phyloP scores from a whole-genome alignment of 169 alveolate genomes.

The Nephromyces sp. region DNA sequence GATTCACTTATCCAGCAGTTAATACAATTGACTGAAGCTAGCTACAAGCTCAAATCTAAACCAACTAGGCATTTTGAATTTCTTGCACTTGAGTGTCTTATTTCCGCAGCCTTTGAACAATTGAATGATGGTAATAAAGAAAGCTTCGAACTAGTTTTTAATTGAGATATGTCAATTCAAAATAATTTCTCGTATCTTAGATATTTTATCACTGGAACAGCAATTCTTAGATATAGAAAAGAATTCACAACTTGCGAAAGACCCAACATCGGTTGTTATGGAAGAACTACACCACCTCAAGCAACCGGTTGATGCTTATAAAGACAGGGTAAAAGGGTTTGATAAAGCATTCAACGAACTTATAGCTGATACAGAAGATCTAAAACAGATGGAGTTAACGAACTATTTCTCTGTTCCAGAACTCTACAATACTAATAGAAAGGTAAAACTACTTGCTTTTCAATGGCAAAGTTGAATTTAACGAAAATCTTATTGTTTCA shows the following conservation, averaged over 20 bases:
- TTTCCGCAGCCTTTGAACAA: constrained; percentile 52
- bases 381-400: constrained; percentile 27
- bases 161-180: no score
- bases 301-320: constrained; percentile 50
- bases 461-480: neutral
- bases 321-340: constrained; percentile 48
- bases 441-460: neutral
- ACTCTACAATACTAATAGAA: constrained; percentile 16
- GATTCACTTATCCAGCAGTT: constrained; percentile 27
- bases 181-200: neutral
- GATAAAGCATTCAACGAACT: constrained; percentile 52
- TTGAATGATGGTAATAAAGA: constrained; percentile 27
- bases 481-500: no score
- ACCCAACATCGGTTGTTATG: constrained; percentile 44
- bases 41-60: neutral
- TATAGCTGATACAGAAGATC: constrained; percentile 39
- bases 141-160: neutral
- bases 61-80: constrained; percentile 54
- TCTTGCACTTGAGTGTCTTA: constrained; percentile 62
- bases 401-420: constrained; percentile 1
- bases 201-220: constrained; percentile 8
- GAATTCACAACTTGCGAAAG: constrained; percentile 29
- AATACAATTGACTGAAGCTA: neutral
- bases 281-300: constrained; percentile 57
- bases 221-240: constrained; percentile 35